phyloP scores from a whole-genome alignment of 805 yeast species.

The Wickerhamiella lipophila region DNA sequence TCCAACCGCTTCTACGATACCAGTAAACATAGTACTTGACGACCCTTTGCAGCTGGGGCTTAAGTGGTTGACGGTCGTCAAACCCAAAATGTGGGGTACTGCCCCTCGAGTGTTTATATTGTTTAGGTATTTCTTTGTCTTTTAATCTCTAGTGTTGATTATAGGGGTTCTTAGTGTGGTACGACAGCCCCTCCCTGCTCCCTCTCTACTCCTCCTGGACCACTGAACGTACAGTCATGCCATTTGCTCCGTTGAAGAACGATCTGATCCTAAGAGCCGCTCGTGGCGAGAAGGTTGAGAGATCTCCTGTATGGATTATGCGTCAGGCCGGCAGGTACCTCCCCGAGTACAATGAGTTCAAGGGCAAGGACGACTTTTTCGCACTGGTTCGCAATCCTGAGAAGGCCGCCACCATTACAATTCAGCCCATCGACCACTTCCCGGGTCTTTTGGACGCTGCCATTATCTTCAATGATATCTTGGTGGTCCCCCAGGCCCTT shows the following conservation, averaged over 20 bases:
- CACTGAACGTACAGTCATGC: conserved; percentile 14
- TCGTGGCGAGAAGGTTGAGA: conserved; percentile 73
- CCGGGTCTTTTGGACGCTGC: conserved; percentile 92
- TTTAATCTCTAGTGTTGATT: no score
- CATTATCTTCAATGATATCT: conserved; percentile 86
- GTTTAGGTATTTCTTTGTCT: no score
- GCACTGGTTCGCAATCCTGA: conserved; percentile 94
- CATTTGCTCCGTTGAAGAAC: conserved; percentile 68
- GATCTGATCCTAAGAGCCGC: conserved; percentile 90
- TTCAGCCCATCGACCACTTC: conserved; percentile 86
- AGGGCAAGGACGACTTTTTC: conserved; percentile 76
- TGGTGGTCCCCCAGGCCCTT: conserved; percentile 96
- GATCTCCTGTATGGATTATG: conserved; percentile 70
- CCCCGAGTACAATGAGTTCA: conserved; percentile 84
- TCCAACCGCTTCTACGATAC: conserved; percentile 80
- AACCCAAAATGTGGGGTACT: no score
- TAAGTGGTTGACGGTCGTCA: no score
- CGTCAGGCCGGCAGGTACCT: conserved; percentile 26
- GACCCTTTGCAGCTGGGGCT: no score
- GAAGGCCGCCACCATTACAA: conserved; percentile 83
- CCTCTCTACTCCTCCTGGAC: no score
- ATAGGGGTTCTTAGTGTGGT: no score
- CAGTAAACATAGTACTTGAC: conserved; percentile 73
- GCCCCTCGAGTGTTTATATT: no score
- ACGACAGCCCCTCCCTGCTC: no score